A percentile compares a stretch with the other conserved stretches of the same genome.
Evolutionary conservation across 306 rosid genomes (phyloP).

Genomic region (Lathyrus aphaca): DNA sequence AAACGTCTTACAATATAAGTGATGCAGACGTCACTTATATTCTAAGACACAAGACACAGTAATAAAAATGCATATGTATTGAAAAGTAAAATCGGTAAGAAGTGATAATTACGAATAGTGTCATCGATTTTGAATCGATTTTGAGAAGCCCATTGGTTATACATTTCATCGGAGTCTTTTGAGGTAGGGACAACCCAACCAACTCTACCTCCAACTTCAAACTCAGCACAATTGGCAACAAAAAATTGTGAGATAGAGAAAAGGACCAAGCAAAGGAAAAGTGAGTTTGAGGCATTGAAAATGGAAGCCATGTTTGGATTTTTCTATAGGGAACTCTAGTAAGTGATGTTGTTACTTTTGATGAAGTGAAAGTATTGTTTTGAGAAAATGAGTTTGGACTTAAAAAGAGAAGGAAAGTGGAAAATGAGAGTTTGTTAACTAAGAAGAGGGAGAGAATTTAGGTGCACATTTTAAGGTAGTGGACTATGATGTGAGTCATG

Average conservation of each 20-base stretch:
- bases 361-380: conserved; percentile 10
- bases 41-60: too few species aligned
- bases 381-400: conserved; percentile 36
- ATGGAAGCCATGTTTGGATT: conserved; percentile 41
- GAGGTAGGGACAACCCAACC: conserved; percentile 75
- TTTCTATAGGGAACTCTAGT: conserved; percentile 45
- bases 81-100: neutral
- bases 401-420: conserved; percentile 34
- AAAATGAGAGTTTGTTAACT: conserved; percentile 46
- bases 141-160: conserved; percentile 76
- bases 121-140: conserved; percentile 71
- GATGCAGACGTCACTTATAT: too few species aligned
- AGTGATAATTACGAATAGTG: conserved; percentile 63
- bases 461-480: conserved; percentile 55
- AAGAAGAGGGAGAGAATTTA: conserved; percentile 43
- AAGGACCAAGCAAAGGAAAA: conserved; percentile 42
- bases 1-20: too few species aligned
- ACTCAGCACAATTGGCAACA: conserved; percentile 45
- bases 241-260: conserved; percentile 29
- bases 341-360: neutral
- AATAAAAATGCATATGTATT: neutral
- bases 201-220: conserved; percentile 58
- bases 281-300: conserved; percentile 35
- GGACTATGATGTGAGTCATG: conserved; percentile 23
- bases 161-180: conserved; percentile 41